phyloP scores from a whole-genome alignment of 108 stramenopile species.

The Cyclotella distinguenda region DNA sequence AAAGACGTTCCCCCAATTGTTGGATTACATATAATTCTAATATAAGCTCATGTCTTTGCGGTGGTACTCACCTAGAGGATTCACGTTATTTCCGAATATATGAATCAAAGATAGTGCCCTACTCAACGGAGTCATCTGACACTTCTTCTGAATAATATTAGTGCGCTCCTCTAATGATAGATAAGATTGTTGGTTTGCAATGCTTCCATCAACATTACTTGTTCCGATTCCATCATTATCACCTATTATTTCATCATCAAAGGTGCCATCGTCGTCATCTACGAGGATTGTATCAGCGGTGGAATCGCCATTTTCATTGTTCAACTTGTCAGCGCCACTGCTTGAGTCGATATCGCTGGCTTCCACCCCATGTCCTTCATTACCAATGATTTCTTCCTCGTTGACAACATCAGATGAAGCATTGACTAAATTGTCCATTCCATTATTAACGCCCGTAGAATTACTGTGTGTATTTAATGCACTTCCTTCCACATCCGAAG shows the following conservation, averaged over 20 bases:
- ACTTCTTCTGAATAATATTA: slow-evolving; percentile 38
- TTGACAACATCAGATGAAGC: neutral
- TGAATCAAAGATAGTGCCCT: slow-evolving; percentile 44
- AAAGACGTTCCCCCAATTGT: neutral
- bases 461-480: neutral
- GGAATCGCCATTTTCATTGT: neutral
- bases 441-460: too few species aligned
- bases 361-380: too few species aligned
- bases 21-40: neutral
- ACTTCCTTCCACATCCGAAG: neutral
- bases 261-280: neutral
- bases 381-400: neutral
- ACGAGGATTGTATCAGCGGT: neutral
- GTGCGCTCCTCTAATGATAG: neutral
- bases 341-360: too few species aligned
- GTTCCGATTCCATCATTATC: neutral
- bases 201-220: neutral
- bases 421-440: neutral
- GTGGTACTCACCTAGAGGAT: slow-evolving; percentile 11
- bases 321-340: neutral
- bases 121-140: slow-evolving; percentile 36
- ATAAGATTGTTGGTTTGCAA: neutral
- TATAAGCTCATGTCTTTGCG: neutral
- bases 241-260: neutral
- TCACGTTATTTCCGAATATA: slow-evolving; percentile 21